Percentiles rank a stretch among this genome's conserved stretches.
Conservation (phyloP, 345 rosid genomes). For the Erucastrum elatum region DNA sequence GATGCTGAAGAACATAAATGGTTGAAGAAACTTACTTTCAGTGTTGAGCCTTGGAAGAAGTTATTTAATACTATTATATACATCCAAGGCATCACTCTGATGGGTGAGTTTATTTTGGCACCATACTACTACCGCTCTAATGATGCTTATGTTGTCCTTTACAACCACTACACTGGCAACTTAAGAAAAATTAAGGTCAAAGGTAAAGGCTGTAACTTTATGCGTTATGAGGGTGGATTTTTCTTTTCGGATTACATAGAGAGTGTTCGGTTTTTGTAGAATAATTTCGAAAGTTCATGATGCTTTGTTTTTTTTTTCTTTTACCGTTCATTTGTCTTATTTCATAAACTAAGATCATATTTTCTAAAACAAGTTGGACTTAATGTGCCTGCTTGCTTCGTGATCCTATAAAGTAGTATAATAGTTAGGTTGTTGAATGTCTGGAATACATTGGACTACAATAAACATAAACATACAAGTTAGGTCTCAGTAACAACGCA, state of each 20-base stretch:
- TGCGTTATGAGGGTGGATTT: background rate
- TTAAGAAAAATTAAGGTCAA: background rate
- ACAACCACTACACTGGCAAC: background rate
- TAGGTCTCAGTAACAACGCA: too few species aligned
- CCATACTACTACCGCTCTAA: background rate
- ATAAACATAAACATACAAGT: too few species aligned
- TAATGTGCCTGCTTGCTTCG: background rate
- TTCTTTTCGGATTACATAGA: background rate
- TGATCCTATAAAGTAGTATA: too few species aligned
- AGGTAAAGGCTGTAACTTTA: background rate
- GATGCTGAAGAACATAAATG: background rate
- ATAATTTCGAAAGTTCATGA: background rate
- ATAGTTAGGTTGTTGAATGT: too few species aligned
- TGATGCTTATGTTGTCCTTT: background rate
- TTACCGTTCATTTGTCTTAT: background rate
- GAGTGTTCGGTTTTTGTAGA: background rate
- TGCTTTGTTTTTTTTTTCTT: background rate
- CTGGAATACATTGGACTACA: too few species aligned
- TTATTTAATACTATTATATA: background rate
- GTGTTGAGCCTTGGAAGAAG: background rate
- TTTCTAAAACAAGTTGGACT: too few species aligned
- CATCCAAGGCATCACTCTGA: background rate
- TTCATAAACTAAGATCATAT: background rate
- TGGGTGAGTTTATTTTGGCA: constrained; percentile 15
- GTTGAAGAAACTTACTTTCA: constrained; percentile 5